These are phyloP conservation scores for Parsonsia alboflavescens DNA, from an alignment of 257 asterid species.

Conservation along the genomic window DNA sequence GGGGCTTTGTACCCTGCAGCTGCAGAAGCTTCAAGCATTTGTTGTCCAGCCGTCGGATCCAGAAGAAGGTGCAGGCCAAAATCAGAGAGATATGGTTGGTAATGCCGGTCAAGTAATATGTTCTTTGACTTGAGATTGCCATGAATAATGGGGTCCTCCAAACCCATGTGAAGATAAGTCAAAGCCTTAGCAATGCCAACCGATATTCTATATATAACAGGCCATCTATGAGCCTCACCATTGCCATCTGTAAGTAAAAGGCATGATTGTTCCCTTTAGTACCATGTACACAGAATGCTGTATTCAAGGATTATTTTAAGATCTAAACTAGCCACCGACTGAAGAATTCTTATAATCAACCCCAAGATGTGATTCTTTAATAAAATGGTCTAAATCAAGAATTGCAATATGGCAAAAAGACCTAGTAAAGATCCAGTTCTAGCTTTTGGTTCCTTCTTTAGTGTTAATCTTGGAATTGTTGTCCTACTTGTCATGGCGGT, in stretches of 20 bases:
- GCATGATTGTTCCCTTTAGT: slow-evolving; percentile 6
- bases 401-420: not conserved
- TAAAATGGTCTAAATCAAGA: not conserved
- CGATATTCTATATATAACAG: slow-evolving; percentile 54
- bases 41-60: slow-evolving; percentile 58
- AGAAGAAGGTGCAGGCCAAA: slow-evolving; percentile 66
- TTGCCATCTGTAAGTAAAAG: slow-evolving; percentile 50
- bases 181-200: slow-evolving; percentile 60
- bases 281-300: not conserved
- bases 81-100: slow-evolving; percentile 66
- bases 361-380: not conserved
- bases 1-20: slow-evolving; percentile 78
- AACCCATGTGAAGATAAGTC: slow-evolving; percentile 55
- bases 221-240: slow-evolving; percentile 64
- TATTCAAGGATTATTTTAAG: not conserved
- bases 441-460: not conserved
- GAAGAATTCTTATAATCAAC: not conserved
- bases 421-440: not conserved
- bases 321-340: not conserved
- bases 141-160: slow-evolving; percentile 60
- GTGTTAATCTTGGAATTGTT: slow-evolving; percentile 1
- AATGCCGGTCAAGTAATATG: slow-evolving; percentile 49
- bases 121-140: slow-evolving; percentile 84
- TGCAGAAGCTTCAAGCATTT: slow-evolving; percentile 66
- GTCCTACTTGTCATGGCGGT: slow-evolving; percentile 6